Evolutionary conservation across 208 protist species (phyloP).

Genomic region (Phytomonas francai): DNA sequence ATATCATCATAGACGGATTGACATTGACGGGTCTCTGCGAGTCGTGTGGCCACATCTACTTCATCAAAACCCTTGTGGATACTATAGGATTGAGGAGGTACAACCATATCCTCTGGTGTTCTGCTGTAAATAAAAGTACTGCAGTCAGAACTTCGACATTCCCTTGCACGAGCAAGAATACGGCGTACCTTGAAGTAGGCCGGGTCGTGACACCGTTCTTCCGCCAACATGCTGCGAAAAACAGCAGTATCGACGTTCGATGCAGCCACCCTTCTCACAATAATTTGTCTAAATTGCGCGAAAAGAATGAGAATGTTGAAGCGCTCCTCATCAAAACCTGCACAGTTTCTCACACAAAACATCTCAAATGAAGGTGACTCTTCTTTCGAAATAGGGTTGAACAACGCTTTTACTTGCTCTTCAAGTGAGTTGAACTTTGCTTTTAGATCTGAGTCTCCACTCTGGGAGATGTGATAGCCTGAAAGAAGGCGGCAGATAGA

Average conservation of each 20-base stretch:
- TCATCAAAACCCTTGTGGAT: constrained; percentile 35
- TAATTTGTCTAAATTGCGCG: constrained; percentile 43
- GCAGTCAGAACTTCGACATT: constrained; percentile 56
- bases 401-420: constrained; percentile 23
- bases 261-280: neutral
- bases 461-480: constrained; percentile 14
- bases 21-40: constrained; percentile 43
- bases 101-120: constrained; percentile 2
- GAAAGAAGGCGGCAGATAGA: constrained; percentile 24
- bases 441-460: constrained; percentile 16
- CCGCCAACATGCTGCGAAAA: constrained; percentile 37
- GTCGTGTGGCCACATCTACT: constrained; percentile 44
- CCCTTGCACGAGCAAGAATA: constrained; percentile 27
- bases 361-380: constrained; percentile 57
- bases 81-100: constrained; percentile 37
- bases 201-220: constrained; percentile 50
- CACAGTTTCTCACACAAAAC: constrained; percentile 58
- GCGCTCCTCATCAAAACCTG: constrained; percentile 21
- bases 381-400: constrained; percentile 52
- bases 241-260: constrained; percentile 8
- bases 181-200: constrained; percentile 48
- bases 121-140: constrained; percentile 22
- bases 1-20: constrained; percentile 78
- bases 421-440: constrained; percentile 32
- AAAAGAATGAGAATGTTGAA: constrained; percentile 73